A percentile compares a stretch with the other conserved stretches of the same genome.
These are phyloP conservation scores for Tetrapyrgos nigripes DNA, from an alignment of 1,284 basidiomycete genomes.

Conservation along the genomic window DNA sequence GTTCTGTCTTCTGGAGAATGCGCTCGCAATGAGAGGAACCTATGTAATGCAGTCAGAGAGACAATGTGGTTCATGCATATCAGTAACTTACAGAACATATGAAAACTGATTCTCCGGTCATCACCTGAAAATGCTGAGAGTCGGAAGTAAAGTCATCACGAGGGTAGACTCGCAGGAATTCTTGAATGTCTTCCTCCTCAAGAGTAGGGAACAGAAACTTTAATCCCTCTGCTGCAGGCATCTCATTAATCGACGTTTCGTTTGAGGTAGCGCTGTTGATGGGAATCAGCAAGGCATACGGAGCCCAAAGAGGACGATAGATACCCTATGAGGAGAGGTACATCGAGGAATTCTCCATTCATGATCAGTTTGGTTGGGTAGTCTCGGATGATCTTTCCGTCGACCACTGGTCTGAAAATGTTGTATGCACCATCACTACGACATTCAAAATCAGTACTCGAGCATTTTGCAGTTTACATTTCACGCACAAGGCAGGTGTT, in stretches of 20 bases:
- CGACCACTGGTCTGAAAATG: slow-evolving; percentile 49
- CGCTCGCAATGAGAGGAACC: slow-evolving; percentile 53
- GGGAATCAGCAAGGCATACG: not conserved
- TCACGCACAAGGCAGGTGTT: not conserved
- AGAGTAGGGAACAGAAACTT: slow-evolving; percentile 51
- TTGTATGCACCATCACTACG: slow-evolving; percentile 44
- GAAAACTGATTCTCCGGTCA: slow-evolving; percentile 55
- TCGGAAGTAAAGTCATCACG: slow-evolving; percentile 44
- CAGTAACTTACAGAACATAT: slow-evolving; percentile 53
- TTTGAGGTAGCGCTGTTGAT: slow-evolving; percentile 56
- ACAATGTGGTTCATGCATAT: not conserved
- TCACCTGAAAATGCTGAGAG: slow-evolving; percentile 45
- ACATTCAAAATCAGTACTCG: slow-evolving; percentile 24
- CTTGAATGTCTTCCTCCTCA: slow-evolving; percentile 41
- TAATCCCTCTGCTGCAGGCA: slow-evolving; percentile 42
- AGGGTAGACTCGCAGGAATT: slow-evolving; percentile 44
- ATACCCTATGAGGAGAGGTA: slow-evolving; percentile 64
- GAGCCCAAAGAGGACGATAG: slow-evolving; percentile 21
- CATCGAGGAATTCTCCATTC: slow-evolving; percentile 47
- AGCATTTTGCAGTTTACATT: slow-evolving; percentile 21
- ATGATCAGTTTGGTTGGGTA: slow-evolving; percentile 52
- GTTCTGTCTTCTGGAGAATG: slow-evolving; percentile 34
- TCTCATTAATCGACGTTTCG: slow-evolving; percentile 53
- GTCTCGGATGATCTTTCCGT: slow-evolving; percentile 53
- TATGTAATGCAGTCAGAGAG: slow-evolving; percentile 20